Evolutionary conservation across 2,329 filamentous ascomycete species (phyloP).

Genomic region (Aspergillus felis): DNA sequence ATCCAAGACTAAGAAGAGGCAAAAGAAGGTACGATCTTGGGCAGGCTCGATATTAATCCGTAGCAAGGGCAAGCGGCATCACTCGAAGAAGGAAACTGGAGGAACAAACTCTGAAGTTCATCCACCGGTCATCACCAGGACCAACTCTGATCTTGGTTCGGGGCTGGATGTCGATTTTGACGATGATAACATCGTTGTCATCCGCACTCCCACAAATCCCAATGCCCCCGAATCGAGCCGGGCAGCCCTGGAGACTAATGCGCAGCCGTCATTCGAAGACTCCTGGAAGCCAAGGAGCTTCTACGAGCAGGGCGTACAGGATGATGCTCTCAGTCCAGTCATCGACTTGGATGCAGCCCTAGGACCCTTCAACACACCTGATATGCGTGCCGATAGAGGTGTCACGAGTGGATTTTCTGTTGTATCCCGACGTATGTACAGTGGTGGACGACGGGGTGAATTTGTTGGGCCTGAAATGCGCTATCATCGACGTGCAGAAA

Average conservation of each 20-base stretch:
- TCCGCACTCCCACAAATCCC: conserved; percentile 41
- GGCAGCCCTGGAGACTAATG: conserved; percentile 12
- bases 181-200: conserved; percentile 46
- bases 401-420: conserved; percentile 36
- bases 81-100: conserved; percentile 38
- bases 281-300: conserved; percentile 44
- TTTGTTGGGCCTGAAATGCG: conserved; percentile 48
- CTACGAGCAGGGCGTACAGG: conserved; percentile 45
- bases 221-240: conserved; percentile 25
- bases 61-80: conserved; percentile 44
- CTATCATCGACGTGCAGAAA: conserved; percentile 48
- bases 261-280: conserved; percentile 27
- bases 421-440: conserved; percentile 46
- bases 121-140: conserved; percentile 41
- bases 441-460: conserved; percentile 44
- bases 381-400: conserved; percentile 32
- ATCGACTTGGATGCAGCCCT: conserved; percentile 94
- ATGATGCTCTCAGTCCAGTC: conserved; percentile 70
- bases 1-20: conserved; percentile 47
- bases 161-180: conserved; percentile 47
- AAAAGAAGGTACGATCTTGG: conserved; percentile 71
- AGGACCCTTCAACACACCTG: conserved; percentile 78
- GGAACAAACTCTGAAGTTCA: conserved; percentile 38
- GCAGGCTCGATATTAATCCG: conserved; percentile 50
- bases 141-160: conserved; percentile 40